A percentile compares a stretch with the other conserved stretches of the same genome.
These are phyloP conservation scores for Paecilomyces niveus DNA, from an alignment of 2,329 filamentous ascomycete species.

Conservation along the genomic window DNA sequence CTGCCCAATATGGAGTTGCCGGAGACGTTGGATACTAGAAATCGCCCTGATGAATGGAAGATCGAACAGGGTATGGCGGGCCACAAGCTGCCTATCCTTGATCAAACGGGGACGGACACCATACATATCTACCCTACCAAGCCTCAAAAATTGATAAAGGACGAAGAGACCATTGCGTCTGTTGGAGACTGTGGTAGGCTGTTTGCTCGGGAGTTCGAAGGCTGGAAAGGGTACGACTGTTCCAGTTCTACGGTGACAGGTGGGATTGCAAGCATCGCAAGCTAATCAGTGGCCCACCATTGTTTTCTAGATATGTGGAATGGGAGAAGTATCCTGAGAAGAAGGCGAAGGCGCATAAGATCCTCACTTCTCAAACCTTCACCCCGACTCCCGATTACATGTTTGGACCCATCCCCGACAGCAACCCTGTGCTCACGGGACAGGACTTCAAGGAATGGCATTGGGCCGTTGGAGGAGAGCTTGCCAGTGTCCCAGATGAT, in stretches of 20 bases:
- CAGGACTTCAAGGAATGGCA: conserved; percentile 55
- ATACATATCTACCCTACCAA: conserved; percentile 17
- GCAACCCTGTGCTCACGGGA: conserved; percentile 52
- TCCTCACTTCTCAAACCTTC: conserved; percentile 49
- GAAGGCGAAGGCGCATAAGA: conserved; percentile 51
- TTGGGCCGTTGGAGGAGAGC: conserved; percentile 43
- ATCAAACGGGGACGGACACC: conserved; percentile 37
- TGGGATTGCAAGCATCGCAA: conserved; percentile 1
- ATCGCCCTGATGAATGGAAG: conserved; percentile 46
- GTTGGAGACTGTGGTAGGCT: conserved; percentile 33
- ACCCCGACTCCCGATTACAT: conserved; percentile 48
- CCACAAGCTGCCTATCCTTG: conserved; percentile 40
- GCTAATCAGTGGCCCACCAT: neutral
- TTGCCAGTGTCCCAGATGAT: conserved; percentile 47
- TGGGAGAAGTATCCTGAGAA: conserved; percentile 66
- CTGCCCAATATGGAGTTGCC: neutral
- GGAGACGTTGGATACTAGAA: conserved; percentile 6
- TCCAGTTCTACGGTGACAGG: neutral
- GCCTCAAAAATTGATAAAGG: conserved; percentile 26
- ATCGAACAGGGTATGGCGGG: conserved; percentile 47
- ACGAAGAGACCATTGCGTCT: conserved; percentile 35
- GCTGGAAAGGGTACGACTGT: conserved; percentile 39
- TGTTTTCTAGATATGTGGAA: conserved; percentile 49
- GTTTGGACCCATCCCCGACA: conserved; percentile 47
- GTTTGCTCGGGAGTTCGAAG: conserved; percentile 39